A percentile compares a stretch with the other conserved stretches of the same genome.
Evolutionary conservation across 2,329 filamentous ascomycete genomes (phyloP).

Genomic region (Domatiomyces catenatus): DNA sequence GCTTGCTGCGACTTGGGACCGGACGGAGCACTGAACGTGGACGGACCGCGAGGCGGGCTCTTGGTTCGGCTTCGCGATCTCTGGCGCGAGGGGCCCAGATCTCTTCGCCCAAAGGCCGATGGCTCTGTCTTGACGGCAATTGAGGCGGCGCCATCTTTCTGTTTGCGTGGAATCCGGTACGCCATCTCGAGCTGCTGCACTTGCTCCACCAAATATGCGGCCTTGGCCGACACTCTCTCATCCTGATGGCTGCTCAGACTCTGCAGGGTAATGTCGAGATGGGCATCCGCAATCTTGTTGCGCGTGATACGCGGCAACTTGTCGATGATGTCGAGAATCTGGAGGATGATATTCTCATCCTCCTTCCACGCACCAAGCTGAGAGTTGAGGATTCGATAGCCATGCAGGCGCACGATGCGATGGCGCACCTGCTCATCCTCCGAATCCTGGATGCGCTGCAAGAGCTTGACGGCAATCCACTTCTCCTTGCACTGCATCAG

Average conservation of each 20-base stretch:
- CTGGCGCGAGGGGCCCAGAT: slow-evolving; percentile 34
- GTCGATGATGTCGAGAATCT: slow-evolving; percentile 78
- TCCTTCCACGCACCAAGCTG: slow-evolving; percentile 70
- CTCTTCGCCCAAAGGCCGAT: slow-evolving; percentile 48
- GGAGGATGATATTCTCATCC: slow-evolving; percentile 78
- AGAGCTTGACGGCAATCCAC: slow-evolving; percentile 93
- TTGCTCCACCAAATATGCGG: slow-evolving; percentile 56
- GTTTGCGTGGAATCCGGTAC: slow-evolving; percentile 84
- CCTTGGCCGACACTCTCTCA: slow-evolving; percentile 56
- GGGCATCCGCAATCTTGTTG: slow-evolving; percentile 94
- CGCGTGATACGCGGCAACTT: slow-evolving; percentile 78
- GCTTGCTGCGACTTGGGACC: slow-evolving; percentile 30
- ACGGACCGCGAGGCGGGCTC: slow-evolving; percentile 25
- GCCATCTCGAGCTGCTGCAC: slow-evolving; percentile 84
- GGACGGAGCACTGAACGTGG: slow-evolving; percentile 8
- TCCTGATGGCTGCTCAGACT: slow-evolving; percentile 53
- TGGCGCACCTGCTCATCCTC: slow-evolving; percentile 77
- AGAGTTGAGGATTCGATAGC: slow-evolving; percentile 85
- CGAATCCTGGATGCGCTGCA: slow-evolving; percentile 73
- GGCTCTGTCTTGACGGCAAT: slow-evolving; percentile 45
- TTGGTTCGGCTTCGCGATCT: slow-evolving; percentile 32
- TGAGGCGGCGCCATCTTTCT: slow-evolving; percentile 42
- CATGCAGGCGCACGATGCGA: slow-evolving; percentile 87
- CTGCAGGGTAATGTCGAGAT: slow-evolving; percentile 72
- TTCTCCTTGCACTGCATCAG: slow-evolving; percentile 98